Percentiles rank a stretch among this genome's conserved stretches.
Conservation (phyloP, 768 basidiomycete genomes). For the Tylopilus subfusipes region DNA sequence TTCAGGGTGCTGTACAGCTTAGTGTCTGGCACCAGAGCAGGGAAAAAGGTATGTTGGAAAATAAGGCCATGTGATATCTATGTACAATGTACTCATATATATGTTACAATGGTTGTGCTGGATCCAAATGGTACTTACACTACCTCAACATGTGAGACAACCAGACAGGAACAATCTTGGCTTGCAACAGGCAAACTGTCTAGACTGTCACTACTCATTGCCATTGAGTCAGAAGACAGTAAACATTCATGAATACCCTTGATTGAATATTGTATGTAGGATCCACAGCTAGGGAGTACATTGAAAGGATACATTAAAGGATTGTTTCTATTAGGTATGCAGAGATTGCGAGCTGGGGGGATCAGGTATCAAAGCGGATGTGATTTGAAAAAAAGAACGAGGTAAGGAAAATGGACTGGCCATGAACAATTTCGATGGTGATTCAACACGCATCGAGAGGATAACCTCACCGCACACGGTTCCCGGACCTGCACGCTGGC, state of each 20-base stretch:
- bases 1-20: no score
- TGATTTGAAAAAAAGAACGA: not conserved
- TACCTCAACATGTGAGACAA: not conserved
- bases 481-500: constrained; percentile 2
- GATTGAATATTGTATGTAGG: constrained; percentile 21
- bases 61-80: no score
- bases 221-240: not conserved
- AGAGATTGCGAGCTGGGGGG: constrained; percentile 18
- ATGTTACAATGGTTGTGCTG: no score
- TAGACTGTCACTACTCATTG: not conserved
- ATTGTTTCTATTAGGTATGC: constrained; percentile 28
- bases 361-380: constrained; percentile 25
- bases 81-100: no score
- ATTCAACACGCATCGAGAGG: constrained; percentile 8
- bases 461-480: constrained; percentile 3
- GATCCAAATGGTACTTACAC: not conserved
- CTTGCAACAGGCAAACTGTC: not conserved
- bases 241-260: constrained; percentile 14
- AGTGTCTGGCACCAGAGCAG: no score
- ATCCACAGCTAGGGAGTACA: constrained; percentile 25
- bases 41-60: no score
- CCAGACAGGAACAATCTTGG: not conserved
- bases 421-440: constrained; percentile 8
- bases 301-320: constrained; percentile 22
- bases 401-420: constrained; percentile 18